phyloP scores from a whole-genome alignment of 768 basidiomycete genomes.

The Amanita phalloides region DNA sequence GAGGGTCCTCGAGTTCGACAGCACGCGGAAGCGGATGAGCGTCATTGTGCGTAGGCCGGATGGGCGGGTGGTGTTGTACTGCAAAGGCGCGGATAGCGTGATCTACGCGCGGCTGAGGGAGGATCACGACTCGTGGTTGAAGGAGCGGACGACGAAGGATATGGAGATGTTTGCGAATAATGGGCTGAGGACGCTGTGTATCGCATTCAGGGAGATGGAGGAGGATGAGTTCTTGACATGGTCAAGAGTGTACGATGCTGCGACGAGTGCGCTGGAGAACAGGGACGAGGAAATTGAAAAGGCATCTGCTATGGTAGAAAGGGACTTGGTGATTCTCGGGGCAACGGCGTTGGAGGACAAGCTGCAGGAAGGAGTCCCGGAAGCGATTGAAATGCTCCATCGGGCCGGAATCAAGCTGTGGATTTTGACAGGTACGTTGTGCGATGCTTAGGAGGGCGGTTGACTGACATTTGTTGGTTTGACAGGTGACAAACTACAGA shows the following conservation, averaged over 20 bases:
- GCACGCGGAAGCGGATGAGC: conserved; percentile 92
- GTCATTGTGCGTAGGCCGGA: conserved; percentile 81
- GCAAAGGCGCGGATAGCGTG: conserved; percentile 96
- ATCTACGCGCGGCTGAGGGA: conserved; percentile 79
- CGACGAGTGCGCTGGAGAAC: conserved; percentile 63
- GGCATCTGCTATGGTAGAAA: conserved; percentile 77
- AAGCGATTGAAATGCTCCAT: conserved; percentile 87
- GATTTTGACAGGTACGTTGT: conserved; percentile 77
- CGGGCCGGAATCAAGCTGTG: conserved; percentile 94
- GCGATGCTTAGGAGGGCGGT: not conserved
- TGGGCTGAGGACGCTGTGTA: conserved; percentile 84
- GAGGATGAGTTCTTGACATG: conserved; percentile 84
- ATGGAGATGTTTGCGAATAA: conserved; percentile 93
- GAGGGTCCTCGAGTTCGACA: conserved; percentile 88
- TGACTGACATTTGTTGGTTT: not conserved
- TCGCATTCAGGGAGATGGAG: conserved; percentile 66
- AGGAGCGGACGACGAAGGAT: conserved; percentile 72
- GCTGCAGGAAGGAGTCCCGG: conserved; percentile 93
- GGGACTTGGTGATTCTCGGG: conserved; percentile 74
- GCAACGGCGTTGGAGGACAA: conserved; percentile 97
- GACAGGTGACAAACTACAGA: conserved; percentile 91
- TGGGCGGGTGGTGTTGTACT: conserved; percentile 73
- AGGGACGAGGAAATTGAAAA: conserved; percentile 90
- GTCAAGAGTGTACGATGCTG: conserved; percentile 73
- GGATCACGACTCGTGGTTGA: conserved; percentile 63